Evolutionary conservation across 2,329 filamentous ascomycete genomes (phyloP).

Genomic region (Alternaria incomplexa): DNA sequence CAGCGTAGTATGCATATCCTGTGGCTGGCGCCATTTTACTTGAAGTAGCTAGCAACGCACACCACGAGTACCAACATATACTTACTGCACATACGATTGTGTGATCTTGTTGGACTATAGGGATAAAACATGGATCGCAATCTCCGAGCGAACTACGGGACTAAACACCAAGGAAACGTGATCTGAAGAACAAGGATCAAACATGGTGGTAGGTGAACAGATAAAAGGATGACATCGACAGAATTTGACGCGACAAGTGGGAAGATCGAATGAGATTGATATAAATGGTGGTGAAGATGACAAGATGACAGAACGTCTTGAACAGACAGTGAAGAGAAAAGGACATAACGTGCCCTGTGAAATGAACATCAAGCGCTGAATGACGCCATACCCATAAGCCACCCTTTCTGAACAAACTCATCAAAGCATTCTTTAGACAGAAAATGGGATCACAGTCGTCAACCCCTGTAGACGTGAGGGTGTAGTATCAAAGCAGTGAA

Average conservation of each 20-base stretch:
- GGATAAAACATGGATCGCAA: not conserved
- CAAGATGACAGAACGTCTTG: not conserved
- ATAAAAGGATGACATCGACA: not conserved
- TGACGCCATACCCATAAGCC: not conserved
- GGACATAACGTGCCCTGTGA: not conserved
- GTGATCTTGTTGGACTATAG: not conserved
- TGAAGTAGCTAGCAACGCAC: not conserved
- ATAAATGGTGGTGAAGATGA: conserved; percentile 9
- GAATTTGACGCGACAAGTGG: not conserved
- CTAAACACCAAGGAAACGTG: not conserved
- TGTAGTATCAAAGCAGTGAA: not conserved
- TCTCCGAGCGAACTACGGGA: not conserved
- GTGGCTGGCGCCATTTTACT: not conserved
- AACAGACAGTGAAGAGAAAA: conserved; percentile 1
- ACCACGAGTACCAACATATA: not conserved
- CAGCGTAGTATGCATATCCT: not conserved
- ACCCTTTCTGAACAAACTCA: not conserved
- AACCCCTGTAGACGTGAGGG: not conserved
- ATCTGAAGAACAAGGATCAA: not conserved
- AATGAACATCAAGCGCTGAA: not conserved
- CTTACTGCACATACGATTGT: not conserved
- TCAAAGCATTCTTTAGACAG: not conserved
- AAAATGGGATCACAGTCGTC: not conserved
- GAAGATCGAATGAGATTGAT: conserved; percentile 12
- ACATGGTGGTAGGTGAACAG: not conserved